Evolutionary conservation across 345 rosid genomes (phyloP).

Genomic region (Lepidium didymum): DNA sequence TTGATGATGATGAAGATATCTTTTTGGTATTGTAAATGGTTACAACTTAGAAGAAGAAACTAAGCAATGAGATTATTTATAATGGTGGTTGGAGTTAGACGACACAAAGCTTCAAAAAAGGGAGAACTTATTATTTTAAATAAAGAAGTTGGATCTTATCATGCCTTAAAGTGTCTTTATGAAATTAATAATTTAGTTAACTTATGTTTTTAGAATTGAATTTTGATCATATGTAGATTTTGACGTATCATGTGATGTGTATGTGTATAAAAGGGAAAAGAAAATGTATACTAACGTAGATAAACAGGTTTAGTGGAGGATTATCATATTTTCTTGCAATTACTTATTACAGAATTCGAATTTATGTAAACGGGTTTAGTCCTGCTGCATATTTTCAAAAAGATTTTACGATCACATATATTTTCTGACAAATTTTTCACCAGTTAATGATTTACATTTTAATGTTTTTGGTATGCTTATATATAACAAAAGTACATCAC

Average conservation of each 20-base stretch:
- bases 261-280: neutral
- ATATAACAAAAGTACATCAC: neutral
- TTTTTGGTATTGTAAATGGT: slow-evolving; percentile 38
- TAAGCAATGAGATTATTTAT: slow-evolving; percentile 53
- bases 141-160: neutral
- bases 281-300: neutral
- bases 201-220: slow-evolving; percentile 1
- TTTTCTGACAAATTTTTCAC: too few species aligned
- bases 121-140: slow-evolving; percentile 15
- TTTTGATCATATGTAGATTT: neutral
- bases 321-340: neutral
- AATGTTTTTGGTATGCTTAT: neutral
- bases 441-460: too few species aligned
- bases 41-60: slow-evolving; percentile 13
- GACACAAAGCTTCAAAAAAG: slow-evolving; percentile 8
- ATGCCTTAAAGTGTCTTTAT: slow-evolving; percentile 20
- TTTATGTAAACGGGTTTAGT: too few species aligned
- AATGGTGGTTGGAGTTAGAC: slow-evolving; percentile 46
- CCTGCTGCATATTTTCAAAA: too few species aligned
- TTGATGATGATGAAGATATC: slow-evolving; percentile 5
- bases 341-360: slow-evolving; percentile 6
- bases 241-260: slow-evolving; percentile 9
- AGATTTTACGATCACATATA: too few species aligned
- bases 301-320: neutral
- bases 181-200: neutral